These are phyloP conservation scores for Cudoniella acicularis DNA, from an alignment of 495 filamentous ascomycete genomes.

Conservation along the genomic window DNA sequence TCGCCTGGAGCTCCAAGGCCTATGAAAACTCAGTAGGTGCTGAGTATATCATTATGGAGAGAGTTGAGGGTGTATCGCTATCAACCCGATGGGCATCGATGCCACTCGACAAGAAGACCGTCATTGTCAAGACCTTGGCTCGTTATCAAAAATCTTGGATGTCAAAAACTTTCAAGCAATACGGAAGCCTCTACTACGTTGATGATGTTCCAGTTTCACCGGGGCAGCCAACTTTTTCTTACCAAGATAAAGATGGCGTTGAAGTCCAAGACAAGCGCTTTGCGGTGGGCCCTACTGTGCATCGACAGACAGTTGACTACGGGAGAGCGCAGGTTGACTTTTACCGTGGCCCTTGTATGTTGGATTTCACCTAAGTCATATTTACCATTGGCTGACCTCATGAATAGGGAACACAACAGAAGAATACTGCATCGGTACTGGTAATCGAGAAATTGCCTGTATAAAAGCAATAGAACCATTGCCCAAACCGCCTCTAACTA, in stretches of 20 bases:
- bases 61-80: conserved; percentile 23
- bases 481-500: background rate
- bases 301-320: background rate
- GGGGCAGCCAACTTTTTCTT: conserved; percentile 2
- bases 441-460: background rate
- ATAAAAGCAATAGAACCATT: background rate
- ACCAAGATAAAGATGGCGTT: background rate
- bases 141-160: conserved; percentile 28
- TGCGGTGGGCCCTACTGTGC: background rate
- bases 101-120: conserved; percentile 16
- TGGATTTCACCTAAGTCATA: too few species aligned
- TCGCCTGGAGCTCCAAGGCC: conserved; percentile 27
- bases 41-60: conserved; percentile 39
- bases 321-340: background rate
- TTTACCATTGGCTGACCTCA: background rate
- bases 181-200: conserved; percentile 29
- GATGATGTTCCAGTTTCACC: conserved; percentile 22
- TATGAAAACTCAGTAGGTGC: conserved; percentile 29
- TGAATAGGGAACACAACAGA: background rate
- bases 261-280: background rate
- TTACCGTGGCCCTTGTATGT: background rate
- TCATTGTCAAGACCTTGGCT: conserved; percentile 29
- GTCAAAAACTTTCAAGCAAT: conserved; percentile 23
- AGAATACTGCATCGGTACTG: background rate
- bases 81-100: conserved; percentile 25